Base-by-base conservation (phyloP, 2,329 filamentous ascomycete genomes). In the Diaporthe nobilis region DNA sequence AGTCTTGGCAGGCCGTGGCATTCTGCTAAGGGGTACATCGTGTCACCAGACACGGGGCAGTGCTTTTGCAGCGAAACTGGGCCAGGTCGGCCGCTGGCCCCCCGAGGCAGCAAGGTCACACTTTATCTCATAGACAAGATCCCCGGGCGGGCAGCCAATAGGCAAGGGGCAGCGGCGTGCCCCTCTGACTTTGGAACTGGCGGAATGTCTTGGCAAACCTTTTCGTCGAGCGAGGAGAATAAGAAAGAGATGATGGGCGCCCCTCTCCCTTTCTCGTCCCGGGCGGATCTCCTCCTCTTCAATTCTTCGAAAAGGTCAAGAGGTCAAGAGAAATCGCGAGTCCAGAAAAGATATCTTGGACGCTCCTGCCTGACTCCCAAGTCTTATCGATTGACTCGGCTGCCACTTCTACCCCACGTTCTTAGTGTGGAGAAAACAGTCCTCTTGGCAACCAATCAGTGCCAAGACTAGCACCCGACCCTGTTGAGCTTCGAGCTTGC, bases 201-300 rank as follows among this genome's bases (percentile, higher is more conserved):
- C 65, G 65, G 65, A 70, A 70, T 70, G 25, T 39, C 65, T 70
- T 70, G 65, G 65, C 65, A 70, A 70, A 70, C 65, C 65, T 70
- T 70, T 70, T 70, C 49, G 34, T 70, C 65, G 34, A 55, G 49
- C 65, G 65, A 70, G n/a, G 49, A 55, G 65, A 70, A 70, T 70
- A 70, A 70, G 65, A 70, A 70, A 70, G 65, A 70, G 65, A n/a
- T 53, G 65, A 70, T 55, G 65, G 47, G 65, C 65, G 65, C 65
- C 65, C 65, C 65, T 70, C 34, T 55, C 65, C 34, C 34, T 31
- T 55, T 55, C 65, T 70, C n/a, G 49, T 55, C 65, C 65, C 65
- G 65, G 65, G 65, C 65, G 65, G 65, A 70, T 70, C 65, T 37
- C 31, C 65, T 70, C 65, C 49, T 70, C 42, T 70, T 55, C 65